Evolutionary conservation across 306 rosid species (phyloP).

Genomic region (Prinsepia uniflora): DNA sequence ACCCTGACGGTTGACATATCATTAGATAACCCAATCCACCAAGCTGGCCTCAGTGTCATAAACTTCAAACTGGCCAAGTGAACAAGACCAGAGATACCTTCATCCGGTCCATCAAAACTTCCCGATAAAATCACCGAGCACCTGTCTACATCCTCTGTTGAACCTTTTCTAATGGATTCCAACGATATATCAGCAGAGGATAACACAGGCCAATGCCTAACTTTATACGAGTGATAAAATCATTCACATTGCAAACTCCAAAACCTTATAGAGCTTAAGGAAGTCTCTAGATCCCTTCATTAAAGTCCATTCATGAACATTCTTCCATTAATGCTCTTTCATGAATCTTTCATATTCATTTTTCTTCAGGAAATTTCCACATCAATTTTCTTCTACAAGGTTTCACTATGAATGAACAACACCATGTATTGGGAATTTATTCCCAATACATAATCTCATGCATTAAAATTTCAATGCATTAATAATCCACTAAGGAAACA

Average conservation of each 20-base stretch:
- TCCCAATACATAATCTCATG: too few relatives aligned
- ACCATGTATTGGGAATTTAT: too few relatives aligned
- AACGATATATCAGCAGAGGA: slow-evolving; percentile 56
- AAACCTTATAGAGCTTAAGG: too few relatives aligned
- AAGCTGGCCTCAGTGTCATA: slow-evolving; percentile 62
- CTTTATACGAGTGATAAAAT: slow-evolving; percentile 55
- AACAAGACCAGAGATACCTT: slow-evolving; percentile 72
- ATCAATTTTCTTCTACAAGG: too few relatives aligned
- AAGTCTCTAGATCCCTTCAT: too few relatives aligned
- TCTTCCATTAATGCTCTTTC: too few relatives aligned
- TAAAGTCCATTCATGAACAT: too few relatives aligned
- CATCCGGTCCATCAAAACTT: slow-evolving; percentile 80
- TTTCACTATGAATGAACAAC: too few relatives aligned
- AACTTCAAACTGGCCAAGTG: slow-evolving; percentile 78
- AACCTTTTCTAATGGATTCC: slow-evolving; percentile 50
- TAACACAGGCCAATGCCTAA: slow-evolving; percentile 87
- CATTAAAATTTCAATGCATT: too few relatives aligned
- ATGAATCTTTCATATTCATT: too few relatives aligned
- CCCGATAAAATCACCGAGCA: slow-evolving; percentile 67
- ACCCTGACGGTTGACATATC: slow-evolving; percentile 52
- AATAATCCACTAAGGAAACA: too few relatives aligned
- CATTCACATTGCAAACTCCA: slow-evolving; percentile 47
- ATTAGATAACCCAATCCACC: slow-evolving; percentile 40
- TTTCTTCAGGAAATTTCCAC: too few relatives aligned
- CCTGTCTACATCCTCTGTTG: slow-evolving; percentile 27